Evolutionary conservation across 2,329 filamentous ascomycete species (phyloP).

Genomic region (Immersiporthe knoxdaviesiana): DNA sequence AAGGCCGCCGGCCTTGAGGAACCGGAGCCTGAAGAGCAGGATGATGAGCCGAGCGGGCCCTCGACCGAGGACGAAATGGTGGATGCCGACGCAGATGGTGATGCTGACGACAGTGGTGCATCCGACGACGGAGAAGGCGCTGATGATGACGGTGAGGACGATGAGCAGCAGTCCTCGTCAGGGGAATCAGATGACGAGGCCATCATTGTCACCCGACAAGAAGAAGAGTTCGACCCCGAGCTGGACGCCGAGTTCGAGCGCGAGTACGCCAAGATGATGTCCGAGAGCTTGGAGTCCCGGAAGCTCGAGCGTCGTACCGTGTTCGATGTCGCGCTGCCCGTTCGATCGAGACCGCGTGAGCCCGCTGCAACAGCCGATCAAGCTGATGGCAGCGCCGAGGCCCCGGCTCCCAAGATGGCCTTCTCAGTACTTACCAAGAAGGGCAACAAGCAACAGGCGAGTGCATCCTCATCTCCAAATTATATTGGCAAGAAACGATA

Average conservation of each 20-base stretch:
- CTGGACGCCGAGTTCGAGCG: constrained; percentile 97
- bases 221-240: constrained; percentile 89
- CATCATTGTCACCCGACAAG: constrained; percentile 87
- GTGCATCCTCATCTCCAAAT: constrained; percentile 28
- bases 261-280: constrained; percentile 98
- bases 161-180: constrained; percentile 51
- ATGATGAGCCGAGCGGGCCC: constrained; percentile 71
- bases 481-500: neutral
- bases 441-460: constrained; percentile 90
- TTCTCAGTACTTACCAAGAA: constrained; percentile 96
- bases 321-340: constrained; percentile 96
- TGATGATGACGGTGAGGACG: constrained; percentile 62
- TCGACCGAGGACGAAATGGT: constrained; percentile 78
- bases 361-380: constrained; percentile 43
- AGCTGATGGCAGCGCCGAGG: constrained; percentile 38
- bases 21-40: constrained; percentile 66
- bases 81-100: constrained; percentile 56
- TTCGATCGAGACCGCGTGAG: constrained; percentile 73
- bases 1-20: constrained; percentile 76
- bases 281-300: constrained; percentile 91
- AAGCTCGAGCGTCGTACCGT: constrained; percentile 94
- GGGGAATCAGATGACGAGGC: constrained; percentile 79
- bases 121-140: constrained; percentile 59
- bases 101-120: constrained; percentile 59
- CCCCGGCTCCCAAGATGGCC: constrained; percentile 75